These are phyloP conservation scores for Apocynum venetum DNA, from an alignment of 257 asterid species.

Conservation along the genomic window DNA sequence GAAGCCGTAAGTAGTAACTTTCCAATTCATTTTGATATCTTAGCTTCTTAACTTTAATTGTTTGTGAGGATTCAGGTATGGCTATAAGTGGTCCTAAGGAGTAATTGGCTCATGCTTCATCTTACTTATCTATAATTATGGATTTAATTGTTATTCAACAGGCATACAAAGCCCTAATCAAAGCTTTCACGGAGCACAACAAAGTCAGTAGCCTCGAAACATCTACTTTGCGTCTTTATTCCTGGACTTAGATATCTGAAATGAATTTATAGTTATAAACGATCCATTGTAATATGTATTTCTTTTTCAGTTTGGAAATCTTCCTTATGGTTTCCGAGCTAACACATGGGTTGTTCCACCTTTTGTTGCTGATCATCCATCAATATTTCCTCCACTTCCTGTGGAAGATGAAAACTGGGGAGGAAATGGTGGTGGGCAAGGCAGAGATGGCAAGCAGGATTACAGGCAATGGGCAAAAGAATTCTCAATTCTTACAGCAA, in stretches of 20 bases:
- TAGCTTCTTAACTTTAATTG: neutral
- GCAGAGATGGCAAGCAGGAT: constrained; percentile 51
- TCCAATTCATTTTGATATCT: neutral
- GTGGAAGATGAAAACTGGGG: constrained; percentile 78
- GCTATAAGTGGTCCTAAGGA: neutral
- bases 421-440: constrained; percentile 83
- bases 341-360: constrained; percentile 79
- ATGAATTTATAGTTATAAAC: neutral
- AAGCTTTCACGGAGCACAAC: constrained; percentile 77
- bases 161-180: constrained; percentile 73
- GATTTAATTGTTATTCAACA: constrained; percentile 19
- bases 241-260: neutral
- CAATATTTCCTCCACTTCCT: constrained; percentile 57
- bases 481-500: constrained; percentile 54
- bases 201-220: constrained; percentile 45
- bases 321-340: constrained; percentile 78
- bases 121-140: neutral
- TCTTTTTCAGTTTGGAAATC: constrained; percentile 67
- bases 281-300: neutral
- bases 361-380: constrained; percentile 54
- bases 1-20: constrained; percentile 53
- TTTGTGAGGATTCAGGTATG: neutral
- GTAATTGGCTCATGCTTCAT: neutral
- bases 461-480: constrained; percentile 64
- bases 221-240: neutral